A percentile compares a stretch with the other conserved stretches of the same genome.
Conservation (phyloP, 2,329 filamentous ascomycete genomes). For the Paraconiothyrium brasiliense region DNA sequence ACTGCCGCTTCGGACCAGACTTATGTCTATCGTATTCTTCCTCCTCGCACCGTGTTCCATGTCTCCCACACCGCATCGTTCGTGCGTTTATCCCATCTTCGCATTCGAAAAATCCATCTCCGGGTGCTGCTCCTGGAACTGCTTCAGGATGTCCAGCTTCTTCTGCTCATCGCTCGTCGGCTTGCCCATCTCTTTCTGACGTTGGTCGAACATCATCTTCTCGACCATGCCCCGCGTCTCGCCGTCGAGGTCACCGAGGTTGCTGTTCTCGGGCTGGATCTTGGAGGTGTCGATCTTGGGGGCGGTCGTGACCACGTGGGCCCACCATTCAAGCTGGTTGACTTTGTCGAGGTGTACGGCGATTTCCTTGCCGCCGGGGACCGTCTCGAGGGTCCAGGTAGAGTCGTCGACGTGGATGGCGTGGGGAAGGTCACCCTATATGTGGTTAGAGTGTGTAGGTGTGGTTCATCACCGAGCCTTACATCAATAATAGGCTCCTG, state of each 20-base stretch:
- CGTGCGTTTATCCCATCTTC: conserved; percentile 60
- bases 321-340: conserved; percentile 99
- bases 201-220: conserved; percentile 99
- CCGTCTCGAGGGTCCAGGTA: conserved; percentile 88
- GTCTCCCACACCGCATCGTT: background rate
- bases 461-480: conserved; percentile 35
- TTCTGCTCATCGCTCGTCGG: conserved; percentile 94
- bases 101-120: conserved; percentile 76
- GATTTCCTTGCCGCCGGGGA: conserved; percentile 74
- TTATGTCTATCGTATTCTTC: background rate
- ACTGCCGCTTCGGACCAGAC: background rate
- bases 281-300: conserved; percentile 95
- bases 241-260: conserved; percentile 90
- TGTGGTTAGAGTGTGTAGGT: conserved; percentile 18
- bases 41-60: background rate
- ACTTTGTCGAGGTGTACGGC: conserved; percentile 91
- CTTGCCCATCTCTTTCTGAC: conserved; percentile 91
- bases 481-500: conserved; percentile 86
- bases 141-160: conserved; percentile 87
- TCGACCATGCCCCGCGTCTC: conserved; percentile 97
- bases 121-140: conserved; percentile 85
- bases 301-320: conserved; percentile 85
- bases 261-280: conserved; percentile 92
- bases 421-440: conserved; percentile 84
- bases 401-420: conserved; percentile 83